Evolutionary conservation across 352 stramenopile genomes (phyloP), one percentile per base, ranked within the genome.

Genomic region (Bremia lactucae): DNA sequence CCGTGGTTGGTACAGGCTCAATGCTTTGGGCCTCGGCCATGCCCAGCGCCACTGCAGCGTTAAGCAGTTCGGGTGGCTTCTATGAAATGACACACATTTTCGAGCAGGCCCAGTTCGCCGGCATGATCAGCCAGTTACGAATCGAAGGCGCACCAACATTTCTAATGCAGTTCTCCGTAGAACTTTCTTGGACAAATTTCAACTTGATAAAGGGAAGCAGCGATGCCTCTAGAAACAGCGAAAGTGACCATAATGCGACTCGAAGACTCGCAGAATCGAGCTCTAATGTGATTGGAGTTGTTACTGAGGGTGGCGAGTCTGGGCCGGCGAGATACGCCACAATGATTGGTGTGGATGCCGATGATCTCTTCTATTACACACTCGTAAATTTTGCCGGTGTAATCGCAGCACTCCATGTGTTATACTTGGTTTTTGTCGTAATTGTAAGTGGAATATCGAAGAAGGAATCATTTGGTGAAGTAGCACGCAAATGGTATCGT

Each of bases 41-140:
- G 25, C 76, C 78, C 15, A 80, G 69, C 15, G 65, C 66, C n/a
- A 70, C 78, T 0, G 67, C 75, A 6, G 62, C 60, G 14, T 37
- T 84, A 21, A 89, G 77, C 52, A 71, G 85, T 33, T 73, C 76
- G 0, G 50, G 29, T 14, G 74, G 74, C 2, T 87, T 87, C 46
- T 86, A 88, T 47, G 80, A 92, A 54, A 87, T 93, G 67, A 83
- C 72, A 6, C 72, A 86, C 51, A 87, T 93, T 40, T 51, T 93
- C 33, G 80, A 90, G 49, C 78, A 90, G 52, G 76, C 72, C 7
- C 80, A 93, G 52, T 91, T 90, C 49, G 81, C 81, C 29, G 59
- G 74, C 23, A 83, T 89, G 62, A 87, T 93, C 51, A 80, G 73
- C 36, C 80, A 93, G 43, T 52, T 93, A 6, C 60, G 77, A 23